Evolutionary conservation across 331 rosid genomes (phyloP).

Genomic region (Acacia concinna): DNA sequence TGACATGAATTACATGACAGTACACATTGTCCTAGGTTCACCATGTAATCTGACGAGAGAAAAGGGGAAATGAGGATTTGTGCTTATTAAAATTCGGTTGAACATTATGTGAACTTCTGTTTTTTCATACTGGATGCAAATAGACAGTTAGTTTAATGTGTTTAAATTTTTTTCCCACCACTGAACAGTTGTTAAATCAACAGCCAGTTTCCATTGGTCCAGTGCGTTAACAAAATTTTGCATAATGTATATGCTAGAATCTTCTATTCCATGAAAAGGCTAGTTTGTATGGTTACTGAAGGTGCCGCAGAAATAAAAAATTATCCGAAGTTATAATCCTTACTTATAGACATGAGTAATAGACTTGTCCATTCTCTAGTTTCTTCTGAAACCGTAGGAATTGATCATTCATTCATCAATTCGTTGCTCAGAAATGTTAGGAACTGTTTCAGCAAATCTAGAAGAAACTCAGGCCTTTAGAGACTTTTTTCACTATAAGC

Average conservation of each 20-base stretch:
- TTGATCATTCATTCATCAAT: background rate
- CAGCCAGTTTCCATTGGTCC: background rate
- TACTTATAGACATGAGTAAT: background rate
- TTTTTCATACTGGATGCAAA: background rate
- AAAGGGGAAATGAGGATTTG: constrained; percentile 5
- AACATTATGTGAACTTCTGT: background rate
- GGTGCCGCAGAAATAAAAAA: constrained; percentile 10
- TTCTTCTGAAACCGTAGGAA: background rate
- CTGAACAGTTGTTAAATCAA: background rate
- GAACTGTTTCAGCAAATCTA: background rate
- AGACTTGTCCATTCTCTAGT: background rate
- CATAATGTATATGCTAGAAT: background rate
- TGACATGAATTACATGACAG: background rate
- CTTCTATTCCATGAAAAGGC: background rate
- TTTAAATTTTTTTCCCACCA: background rate
- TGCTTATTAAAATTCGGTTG: background rate
- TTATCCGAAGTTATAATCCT: background rate
- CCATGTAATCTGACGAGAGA: background rate
- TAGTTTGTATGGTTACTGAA: background rate
- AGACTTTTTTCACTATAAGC: background rate
- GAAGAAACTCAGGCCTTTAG: background rate
- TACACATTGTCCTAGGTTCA: background rate
- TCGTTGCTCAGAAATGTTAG: background rate
- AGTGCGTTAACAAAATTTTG: background rate
- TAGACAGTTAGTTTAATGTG: background rate